A percentile compares a stretch with the other conserved stretches of the same genome.
Evolutionary conservation across 2,329 filamentous ascomycete species (phyloP).

Genomic region (Fusarium sp.): DNA sequence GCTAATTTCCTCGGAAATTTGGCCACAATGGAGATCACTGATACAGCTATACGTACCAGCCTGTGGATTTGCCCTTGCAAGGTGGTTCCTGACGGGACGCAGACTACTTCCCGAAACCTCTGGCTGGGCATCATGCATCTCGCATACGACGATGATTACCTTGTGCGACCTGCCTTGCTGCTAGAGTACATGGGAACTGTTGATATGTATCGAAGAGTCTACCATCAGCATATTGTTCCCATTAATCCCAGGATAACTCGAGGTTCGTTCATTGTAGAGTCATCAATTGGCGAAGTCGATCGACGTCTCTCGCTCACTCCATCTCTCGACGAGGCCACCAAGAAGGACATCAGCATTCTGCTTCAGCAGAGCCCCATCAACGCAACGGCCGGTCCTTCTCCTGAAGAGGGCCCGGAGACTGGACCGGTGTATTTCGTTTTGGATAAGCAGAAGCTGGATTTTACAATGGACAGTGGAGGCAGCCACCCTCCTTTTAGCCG

Average conservation of each 20-base stretch:
- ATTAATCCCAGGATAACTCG: slow-evolving; percentile 20
- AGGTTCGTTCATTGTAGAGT: neutral
- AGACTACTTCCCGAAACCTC: neutral
- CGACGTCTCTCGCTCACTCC: neutral
- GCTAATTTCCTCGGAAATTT: slow-evolving; percentile 33
- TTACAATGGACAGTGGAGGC: neutral
- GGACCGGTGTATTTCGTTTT: slow-evolving; percentile 36
- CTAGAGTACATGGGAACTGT: slow-evolving; percentile 30
- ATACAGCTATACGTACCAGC: slow-evolving; percentile 26
- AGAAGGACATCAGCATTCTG: slow-evolving; percentile 24
- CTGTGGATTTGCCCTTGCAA: slow-evolving; percentile 38
- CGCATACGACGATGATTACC: slow-evolving; percentile 33
- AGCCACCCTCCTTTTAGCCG: slow-evolving; percentile 28
- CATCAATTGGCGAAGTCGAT: neutral
- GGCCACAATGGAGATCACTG: slow-evolving; percentile 31
- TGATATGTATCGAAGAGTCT: slow-evolving; percentile 32
- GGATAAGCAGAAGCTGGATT: neutral
- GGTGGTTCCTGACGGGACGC: neutral
- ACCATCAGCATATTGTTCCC: slow-evolving; percentile 24
- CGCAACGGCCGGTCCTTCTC: neutral
- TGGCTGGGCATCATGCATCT: slow-evolving; percentile 38
- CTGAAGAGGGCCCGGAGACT: neutral
- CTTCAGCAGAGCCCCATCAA: slow-evolving; percentile 31
- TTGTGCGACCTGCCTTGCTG: slow-evolving; percentile 33
- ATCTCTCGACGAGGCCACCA: slow-evolving; percentile 7